These are phyloP conservation scores for Xylaria sp. DNA, from an alignment of 2,329 filamentous ascomycete genomes.

Conservation along the genomic window DNA sequence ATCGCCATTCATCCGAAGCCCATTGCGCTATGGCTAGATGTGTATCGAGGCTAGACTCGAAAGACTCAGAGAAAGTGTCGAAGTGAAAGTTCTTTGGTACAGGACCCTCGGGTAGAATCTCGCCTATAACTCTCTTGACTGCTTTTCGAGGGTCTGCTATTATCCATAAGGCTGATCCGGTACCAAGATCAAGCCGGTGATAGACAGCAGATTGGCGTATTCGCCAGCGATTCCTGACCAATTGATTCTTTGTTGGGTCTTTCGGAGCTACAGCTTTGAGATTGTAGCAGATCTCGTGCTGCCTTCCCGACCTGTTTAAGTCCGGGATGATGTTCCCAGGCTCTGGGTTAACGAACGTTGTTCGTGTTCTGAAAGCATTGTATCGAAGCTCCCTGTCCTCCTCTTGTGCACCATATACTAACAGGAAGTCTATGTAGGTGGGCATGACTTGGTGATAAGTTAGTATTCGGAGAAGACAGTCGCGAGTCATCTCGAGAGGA, in stretches of 20 bases:
- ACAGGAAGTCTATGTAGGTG: slow-evolving; percentile 46
- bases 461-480: slow-evolving; percentile 45
- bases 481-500: slow-evolving; percentile 40
- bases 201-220: slow-evolving; percentile 44
- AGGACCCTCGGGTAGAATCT: slow-evolving; percentile 45
- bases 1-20: slow-evolving; percentile 53
- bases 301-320: slow-evolving; percentile 40
- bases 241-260: slow-evolving; percentile 21
- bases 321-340: slow-evolving; percentile 33
- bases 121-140: slow-evolving; percentile 44
- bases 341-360: slow-evolving; percentile 23
- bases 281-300: slow-evolving; percentile 46
- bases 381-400: slow-evolving; percentile 43
- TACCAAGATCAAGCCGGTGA: slow-evolving; percentile 44
- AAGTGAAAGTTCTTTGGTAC: slow-evolving; percentile 47
- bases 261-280: slow-evolving; percentile 41
- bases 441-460: slow-evolving; percentile 51
- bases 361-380: slow-evolving; percentile 43
- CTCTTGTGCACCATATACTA: slow-evolving; percentile 43
- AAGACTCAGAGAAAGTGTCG: slow-evolving; percentile 44
- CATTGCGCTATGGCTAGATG: slow-evolving; percentile 53
- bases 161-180: slow-evolving; percentile 53
- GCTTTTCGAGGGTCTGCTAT: slow-evolving; percentile 49
- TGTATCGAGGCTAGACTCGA: slow-evolving; percentile 48
- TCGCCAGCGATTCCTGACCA: slow-evolving; percentile 36